Conservation (phyloP, 129 eudicot species). For the Arctium minus region DNA sequence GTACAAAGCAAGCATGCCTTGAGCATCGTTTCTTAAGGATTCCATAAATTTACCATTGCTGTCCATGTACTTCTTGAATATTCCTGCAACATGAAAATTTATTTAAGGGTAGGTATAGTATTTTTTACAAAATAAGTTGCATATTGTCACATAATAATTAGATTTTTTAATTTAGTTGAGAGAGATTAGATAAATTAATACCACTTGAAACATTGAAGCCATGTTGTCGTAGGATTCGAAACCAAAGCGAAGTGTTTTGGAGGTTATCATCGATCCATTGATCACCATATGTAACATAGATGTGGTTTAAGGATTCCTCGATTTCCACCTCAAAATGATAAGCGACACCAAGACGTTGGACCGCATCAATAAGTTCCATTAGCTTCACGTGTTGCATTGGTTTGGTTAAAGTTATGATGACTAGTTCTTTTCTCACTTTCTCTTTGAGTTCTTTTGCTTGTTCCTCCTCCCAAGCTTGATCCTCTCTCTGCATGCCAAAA, state of each 20-base stretch:
- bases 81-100: neutral
- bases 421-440: neutral
- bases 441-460: slow-evolving; percentile 12
- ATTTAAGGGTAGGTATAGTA: neutral
- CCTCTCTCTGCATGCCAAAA: neutral
- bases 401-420: neutral
- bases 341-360: slow-evolving; percentile 37
- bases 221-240: slow-evolving; percentile 32
- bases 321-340: slow-evolving; percentile 34
- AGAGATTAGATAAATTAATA: neutral
- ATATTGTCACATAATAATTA: neutral
- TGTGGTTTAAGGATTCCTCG: neutral
- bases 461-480: neutral
- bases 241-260: slow-evolving; percentile 16
- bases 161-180: too few species aligned
- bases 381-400: neutral
- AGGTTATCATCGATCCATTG: neutral
- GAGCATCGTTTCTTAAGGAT: neutral
- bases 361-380: slow-evolving; percentile 13
- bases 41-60: slow-evolving; percentile 11
- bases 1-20: slow-evolving; percentile 37
- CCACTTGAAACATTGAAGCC: slow-evolving; percentile 19
- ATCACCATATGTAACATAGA: neutral
- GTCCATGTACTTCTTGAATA: slow-evolving; percentile 23
- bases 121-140: too few species aligned